Percentiles rank a stretch among this genome's conserved stretches.
phyloP scores from a whole-genome alignment of 208 protist genomes.

The Polymyxa betae region DNA sequence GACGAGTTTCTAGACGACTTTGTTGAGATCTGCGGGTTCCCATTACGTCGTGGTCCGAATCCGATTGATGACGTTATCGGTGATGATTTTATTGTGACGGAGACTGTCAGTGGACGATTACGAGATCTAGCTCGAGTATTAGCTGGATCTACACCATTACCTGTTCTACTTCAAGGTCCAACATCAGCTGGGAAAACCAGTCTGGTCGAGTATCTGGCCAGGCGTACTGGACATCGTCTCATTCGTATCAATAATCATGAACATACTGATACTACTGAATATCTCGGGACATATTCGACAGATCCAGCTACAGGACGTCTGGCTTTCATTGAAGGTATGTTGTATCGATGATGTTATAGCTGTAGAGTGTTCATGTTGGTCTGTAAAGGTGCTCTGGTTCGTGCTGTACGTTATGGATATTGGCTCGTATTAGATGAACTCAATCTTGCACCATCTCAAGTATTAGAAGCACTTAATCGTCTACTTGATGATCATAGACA shows the following conservation, averaged over 20 bases:
- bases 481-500: conserved; percentile 99
- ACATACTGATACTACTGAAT: conserved; percentile 94
- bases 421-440: conserved; percentile 99
- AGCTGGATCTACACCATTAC: conserved; percentile 73
- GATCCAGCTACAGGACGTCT: conserved; percentile 57
- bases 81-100: conserved; percentile 93
- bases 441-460: conserved; percentile 98
- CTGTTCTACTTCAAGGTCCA: conserved; percentile 62
- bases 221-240: conserved; percentile 94
- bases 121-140: conserved; percentile 89
- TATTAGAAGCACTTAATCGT: conserved; percentile 97
- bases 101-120: conserved; percentile 87
- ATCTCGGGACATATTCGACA: conserved; percentile 61
- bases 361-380: conserved; percentile 77
- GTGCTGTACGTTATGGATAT: conserved; percentile 83
- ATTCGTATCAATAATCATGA: conserved; percentile 99
- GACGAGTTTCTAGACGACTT: too few relatives aligned
- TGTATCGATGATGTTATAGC: not conserved
- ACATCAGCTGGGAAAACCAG: conserved; percentile 89
- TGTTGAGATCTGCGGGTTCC: conserved; percentile 92
- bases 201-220: conserved; percentile 98
- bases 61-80: conserved; percentile 37
- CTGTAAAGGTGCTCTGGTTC: conserved; percentile 75
- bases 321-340: conserved; percentile 55
- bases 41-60: conserved; percentile 74